These are phyloP conservation scores for Daldinia grandis DNA, from an alignment of 495 filamentous ascomycete species.

Conservation along the genomic window DNA sequence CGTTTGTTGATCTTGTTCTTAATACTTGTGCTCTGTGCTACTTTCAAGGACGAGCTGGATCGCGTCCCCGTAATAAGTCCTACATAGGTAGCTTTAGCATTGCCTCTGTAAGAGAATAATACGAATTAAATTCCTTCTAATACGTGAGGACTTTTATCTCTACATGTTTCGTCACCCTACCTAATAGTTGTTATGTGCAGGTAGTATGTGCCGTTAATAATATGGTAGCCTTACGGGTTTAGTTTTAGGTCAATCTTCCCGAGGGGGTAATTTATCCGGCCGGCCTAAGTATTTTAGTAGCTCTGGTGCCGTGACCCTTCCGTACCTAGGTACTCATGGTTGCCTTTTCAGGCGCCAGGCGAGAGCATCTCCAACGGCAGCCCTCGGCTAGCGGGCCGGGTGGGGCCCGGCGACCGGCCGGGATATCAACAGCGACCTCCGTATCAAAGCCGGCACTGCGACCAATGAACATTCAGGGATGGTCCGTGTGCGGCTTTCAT, in stretches of 20 bases:
- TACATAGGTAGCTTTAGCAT: background rate
- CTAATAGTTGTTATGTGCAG: too few relatives aligned
- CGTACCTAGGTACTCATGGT: too few relatives aligned
- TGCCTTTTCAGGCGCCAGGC: background rate
- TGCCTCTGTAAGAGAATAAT: background rate
- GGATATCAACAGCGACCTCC: background rate
- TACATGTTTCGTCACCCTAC: background rate
- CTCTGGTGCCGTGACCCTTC: background rate
- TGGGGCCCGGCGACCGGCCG: background rate
- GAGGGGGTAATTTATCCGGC: background rate
- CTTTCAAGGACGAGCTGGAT: background rate
- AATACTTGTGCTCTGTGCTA: background rate
- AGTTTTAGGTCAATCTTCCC: background rate
- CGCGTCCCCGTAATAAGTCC: background rate
- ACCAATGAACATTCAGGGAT: background rate
- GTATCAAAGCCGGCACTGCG: background rate
- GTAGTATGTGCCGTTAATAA: too few relatives aligned
- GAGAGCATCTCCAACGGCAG: background rate
- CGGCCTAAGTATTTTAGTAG: background rate
- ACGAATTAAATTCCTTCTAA: background rate
- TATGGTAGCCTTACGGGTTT: too few relatives aligned
- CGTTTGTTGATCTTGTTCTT: background rate
- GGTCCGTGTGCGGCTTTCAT: background rate
- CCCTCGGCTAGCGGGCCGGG: background rate
- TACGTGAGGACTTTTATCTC: background rate